A percentile compares a stretch with the other conserved stretches of the same genome.
Evolutionary conservation across 768 basidiomycete species (phyloP).

Genomic region (Boletales sp.): DNA sequence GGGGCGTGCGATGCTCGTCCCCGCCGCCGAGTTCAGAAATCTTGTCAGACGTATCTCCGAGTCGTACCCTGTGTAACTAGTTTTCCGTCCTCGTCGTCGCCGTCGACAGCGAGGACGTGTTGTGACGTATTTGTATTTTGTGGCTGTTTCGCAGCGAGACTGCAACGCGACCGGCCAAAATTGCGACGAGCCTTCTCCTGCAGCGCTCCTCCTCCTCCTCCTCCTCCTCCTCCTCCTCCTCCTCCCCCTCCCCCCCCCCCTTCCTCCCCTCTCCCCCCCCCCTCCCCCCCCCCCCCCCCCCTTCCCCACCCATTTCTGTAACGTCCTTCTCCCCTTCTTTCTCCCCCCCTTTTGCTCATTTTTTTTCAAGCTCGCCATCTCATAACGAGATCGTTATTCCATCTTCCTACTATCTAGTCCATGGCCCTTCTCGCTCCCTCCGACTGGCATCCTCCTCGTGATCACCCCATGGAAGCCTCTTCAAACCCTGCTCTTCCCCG

Average conservation of each 20-base stretch:
- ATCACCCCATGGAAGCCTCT: constrained; percentile 59
- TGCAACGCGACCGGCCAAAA: constrained; percentile 6
- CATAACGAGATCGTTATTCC: constrained; percentile 9
- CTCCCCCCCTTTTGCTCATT: neutral
- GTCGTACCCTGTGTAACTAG: constrained; percentile 26
- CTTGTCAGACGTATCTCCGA: constrained; percentile 39
- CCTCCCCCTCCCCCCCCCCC: neutral
- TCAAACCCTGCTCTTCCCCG: constrained; percentile 42
- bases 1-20: constrained; percentile 63
- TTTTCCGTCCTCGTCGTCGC: constrained; percentile 1
- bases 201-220: neutral
- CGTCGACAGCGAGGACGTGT: constrained; percentile 8
- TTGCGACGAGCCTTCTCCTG: neutral
- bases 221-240: neutral
- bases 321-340: too few relatives aligned
- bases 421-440: constrained; percentile 79
- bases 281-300: neutral
- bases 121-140: constrained; percentile 13
- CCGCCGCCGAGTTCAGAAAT: constrained; percentile 37
- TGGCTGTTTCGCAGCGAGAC: constrained; percentile 11
- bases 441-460: constrained; percentile 71
- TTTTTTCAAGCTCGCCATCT: neutral
- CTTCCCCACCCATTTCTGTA: neutral
- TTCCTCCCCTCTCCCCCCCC: neutral
- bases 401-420: constrained; percentile 26